Evolutionary conservation across 306 rosid genomes (phyloP).

Genomic region (Fagus sylvatica): DNA sequence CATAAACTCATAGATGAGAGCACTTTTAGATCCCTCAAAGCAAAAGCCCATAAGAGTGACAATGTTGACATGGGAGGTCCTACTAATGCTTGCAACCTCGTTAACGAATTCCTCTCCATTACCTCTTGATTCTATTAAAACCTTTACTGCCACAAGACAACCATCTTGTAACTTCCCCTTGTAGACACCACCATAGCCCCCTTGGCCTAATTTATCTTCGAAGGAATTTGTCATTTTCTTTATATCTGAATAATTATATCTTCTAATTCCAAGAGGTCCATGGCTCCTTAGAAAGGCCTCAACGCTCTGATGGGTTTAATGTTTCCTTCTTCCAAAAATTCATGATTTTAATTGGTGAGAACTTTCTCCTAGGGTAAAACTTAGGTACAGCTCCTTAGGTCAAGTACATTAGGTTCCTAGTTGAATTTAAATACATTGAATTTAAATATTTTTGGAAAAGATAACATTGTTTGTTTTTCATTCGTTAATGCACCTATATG

Average conservation of each 20-base stretch:
- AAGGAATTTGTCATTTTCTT: background rate
- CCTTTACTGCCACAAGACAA: constrained; percentile 36
- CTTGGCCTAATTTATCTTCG: background rate
- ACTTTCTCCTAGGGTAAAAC: no score
- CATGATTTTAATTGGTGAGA: background rate
- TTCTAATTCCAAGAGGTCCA: background rate
- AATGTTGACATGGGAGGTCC: background rate
- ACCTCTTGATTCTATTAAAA: background rate
- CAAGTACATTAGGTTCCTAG: no score
- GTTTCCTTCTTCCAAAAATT: background rate
- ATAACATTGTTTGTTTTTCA: no score
- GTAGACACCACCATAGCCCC: background rate
- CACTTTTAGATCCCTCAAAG: constrained; percentile 1
- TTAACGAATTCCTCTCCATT: constrained; percentile 39
- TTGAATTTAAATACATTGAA: no score
- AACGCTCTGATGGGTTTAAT: background rate
- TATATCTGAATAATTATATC: background rate
- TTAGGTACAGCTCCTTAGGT: no score
- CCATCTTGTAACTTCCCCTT: constrained; percentile 41
- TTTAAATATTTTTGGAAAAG: no score
- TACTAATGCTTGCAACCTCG: constrained; percentile 22
- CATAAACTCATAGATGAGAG: constrained; percentile 16
- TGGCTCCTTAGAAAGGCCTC: background rate
- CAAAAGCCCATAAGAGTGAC: no score
- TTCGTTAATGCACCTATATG: no score